Conservation (phyloP, 2,329 filamentous ascomycete genomes). For the Penicillium griseofulvum region DNA sequence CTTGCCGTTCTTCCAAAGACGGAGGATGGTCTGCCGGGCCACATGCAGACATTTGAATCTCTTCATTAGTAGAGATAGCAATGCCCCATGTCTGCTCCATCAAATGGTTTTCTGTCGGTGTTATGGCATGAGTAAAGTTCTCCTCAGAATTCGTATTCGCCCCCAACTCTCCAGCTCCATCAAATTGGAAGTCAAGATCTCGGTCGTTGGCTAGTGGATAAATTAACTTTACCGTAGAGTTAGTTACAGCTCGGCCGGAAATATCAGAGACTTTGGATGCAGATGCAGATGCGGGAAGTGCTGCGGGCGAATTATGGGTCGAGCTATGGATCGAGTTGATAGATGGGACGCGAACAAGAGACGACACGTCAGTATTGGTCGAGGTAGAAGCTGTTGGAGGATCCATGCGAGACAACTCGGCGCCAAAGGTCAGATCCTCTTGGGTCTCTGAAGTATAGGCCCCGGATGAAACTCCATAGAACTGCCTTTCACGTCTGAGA, state of each 20-base stretch:
- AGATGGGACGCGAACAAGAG: background rate
- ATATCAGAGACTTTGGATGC: background rate
- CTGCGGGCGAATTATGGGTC: background rate
- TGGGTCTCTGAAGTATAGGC: slow-evolving; percentile 8
- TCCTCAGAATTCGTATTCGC: background rate
- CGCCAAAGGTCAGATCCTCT: slow-evolving; percentile 18
- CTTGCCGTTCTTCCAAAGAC: background rate
- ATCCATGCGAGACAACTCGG: slow-evolving; percentile 15
- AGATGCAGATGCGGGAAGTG: background rate
- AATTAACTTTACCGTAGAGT: background rate
- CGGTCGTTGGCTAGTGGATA: background rate
- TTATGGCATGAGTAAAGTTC: background rate
- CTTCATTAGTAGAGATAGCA: background rate
- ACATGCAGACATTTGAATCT: background rate
- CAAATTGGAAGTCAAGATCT: background rate
- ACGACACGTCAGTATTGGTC: too few species aligned
- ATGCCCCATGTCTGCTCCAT: background rate
- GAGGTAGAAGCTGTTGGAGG: background rate
- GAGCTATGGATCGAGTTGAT: background rate
- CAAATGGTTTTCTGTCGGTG: background rate
- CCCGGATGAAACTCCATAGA: background rate
- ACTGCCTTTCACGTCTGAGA: background rate
- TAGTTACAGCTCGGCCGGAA: background rate
- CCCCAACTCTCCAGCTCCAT: background rate
- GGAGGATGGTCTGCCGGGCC: background rate